Conservation (phyloP, 169 alveolate genomes). For the Cryptosporidium bovis region DNA sequence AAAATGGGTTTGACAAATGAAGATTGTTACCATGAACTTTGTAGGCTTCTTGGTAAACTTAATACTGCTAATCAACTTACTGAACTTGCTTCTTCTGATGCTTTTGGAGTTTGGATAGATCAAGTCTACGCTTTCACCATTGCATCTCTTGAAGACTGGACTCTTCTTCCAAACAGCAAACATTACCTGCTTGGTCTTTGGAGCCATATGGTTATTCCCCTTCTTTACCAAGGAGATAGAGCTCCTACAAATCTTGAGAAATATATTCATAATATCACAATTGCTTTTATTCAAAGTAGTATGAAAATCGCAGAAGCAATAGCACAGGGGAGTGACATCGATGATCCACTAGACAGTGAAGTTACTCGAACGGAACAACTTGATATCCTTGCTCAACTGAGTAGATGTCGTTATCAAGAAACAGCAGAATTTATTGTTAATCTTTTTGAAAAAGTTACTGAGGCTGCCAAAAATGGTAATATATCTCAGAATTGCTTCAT, state of each 20-base stretch:
- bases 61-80: constrained; percentile 90
- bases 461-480: constrained; percentile 75
- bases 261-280: constrained; percentile 80
- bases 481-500: constrained; percentile 78
- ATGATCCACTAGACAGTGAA: constrained; percentile 79
- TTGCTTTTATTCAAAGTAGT: constrained; percentile 82
- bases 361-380: constrained; percentile 81
- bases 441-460: constrained; percentile 74
- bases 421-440: constrained; percentile 77
- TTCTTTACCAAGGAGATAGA: constrained; percentile 84
- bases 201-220: constrained; percentile 91
- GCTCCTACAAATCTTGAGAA: constrained; percentile 85
- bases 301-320: constrained; percentile 84
- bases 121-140: constrained; percentile 89
- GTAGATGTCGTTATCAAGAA: constrained; percentile 80
- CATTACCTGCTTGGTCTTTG: constrained; percentile 92
- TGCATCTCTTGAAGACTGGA: constrained; percentile 90
- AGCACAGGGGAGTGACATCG: constrained; percentile 78
- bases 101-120: constrained; percentile 90
- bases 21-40: constrained; percentile 91
- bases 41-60: constrained; percentile 90
- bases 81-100: constrained; percentile 73
- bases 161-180: constrained; percentile 89
- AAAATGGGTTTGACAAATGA: constrained; percentile 89
- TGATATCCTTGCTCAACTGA: constrained; percentile 79